Evolutionary conservation across 139 green algal species (phyloP).

Genomic region (Chlorella sp.): DNA sequence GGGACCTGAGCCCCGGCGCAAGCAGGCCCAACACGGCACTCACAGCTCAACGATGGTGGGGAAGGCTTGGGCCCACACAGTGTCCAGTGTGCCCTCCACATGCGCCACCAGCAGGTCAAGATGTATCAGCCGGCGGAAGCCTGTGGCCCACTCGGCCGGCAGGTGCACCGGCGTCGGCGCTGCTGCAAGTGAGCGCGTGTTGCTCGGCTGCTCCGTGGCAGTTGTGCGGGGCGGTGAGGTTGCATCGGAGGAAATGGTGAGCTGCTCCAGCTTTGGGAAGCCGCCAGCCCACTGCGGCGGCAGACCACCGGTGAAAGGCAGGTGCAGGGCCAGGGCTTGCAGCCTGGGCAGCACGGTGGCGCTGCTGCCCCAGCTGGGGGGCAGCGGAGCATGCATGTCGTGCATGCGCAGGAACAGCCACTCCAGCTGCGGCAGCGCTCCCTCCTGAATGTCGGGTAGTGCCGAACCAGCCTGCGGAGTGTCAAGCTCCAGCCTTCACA

Average conservation of each 20-base stretch:
- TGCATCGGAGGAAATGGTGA: not conserved
- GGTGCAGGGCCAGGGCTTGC: not conserved
- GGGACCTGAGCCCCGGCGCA: no score
- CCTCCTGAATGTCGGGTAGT: not conserved
- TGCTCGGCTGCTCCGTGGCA: not conserved
- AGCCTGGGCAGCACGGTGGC: not conserved
- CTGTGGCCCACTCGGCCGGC: no score
- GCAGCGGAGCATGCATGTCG: not conserved
- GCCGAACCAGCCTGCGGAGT: not conserved
- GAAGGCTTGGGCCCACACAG: no score
- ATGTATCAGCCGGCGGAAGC: no score
- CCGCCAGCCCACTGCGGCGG: not conserved
- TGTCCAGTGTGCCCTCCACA: no score
- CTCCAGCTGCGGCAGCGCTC: not conserved
- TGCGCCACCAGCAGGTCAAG: no score
- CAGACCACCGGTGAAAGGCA: not conserved
- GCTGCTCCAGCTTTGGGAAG: not conserved
- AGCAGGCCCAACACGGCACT: no score
- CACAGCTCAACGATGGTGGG: no score
- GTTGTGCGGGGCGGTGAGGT: not conserved
- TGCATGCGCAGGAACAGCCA: not conserved
- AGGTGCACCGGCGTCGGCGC: not conserved
- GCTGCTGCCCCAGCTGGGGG: not conserved
- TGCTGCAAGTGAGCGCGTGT: not conserved
- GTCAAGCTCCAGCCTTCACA: not conserved